These are phyloP conservation scores for Podila epicladia DNA, from an alignment of 192 early-diverging fungal genomes.

Conservation along the genomic window DNA sequence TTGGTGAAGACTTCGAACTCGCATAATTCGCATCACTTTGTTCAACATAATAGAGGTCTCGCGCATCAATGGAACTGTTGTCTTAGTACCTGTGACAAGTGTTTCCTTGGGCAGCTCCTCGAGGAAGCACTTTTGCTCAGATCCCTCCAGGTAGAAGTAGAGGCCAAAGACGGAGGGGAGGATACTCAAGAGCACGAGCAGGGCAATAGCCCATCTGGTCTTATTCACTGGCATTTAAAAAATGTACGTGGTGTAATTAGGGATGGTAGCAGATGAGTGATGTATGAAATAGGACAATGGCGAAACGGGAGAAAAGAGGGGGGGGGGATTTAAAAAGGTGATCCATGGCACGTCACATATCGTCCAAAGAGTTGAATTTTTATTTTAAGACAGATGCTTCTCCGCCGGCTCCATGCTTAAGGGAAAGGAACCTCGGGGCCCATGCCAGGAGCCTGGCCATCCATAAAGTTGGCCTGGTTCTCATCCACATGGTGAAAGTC, in stretches of 20 bases:
- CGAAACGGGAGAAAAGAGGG: no score
- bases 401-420: not conserved
- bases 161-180: conserved; percentile 62
- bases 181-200: conserved; percentile 32
- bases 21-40: not conserved
- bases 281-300: not conserved
- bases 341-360: no score
- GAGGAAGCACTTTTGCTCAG: conserved; percentile 90
- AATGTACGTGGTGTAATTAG: not conserved
- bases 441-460: conserved; percentile 18
- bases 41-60: not conserved
- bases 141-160: conserved; percentile 92
- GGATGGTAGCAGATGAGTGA: not conserved
- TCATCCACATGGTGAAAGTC: conserved; percentile 54
- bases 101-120: conserved; percentile 94
- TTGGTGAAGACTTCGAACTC: not conserved
- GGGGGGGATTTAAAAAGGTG: no score
- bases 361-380: not conserved
- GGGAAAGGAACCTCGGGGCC: conserved; percentile 13
- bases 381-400: not conserved
- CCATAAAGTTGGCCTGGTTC: conserved; percentile 14
- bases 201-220: conserved; percentile 28
- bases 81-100: conserved; percentile 73
- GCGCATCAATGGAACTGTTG: not conserved
- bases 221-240: conserved; percentile 10